Conservation (phyloP, 805 yeast genomes). For the Myxozyma monticola region DNA sequence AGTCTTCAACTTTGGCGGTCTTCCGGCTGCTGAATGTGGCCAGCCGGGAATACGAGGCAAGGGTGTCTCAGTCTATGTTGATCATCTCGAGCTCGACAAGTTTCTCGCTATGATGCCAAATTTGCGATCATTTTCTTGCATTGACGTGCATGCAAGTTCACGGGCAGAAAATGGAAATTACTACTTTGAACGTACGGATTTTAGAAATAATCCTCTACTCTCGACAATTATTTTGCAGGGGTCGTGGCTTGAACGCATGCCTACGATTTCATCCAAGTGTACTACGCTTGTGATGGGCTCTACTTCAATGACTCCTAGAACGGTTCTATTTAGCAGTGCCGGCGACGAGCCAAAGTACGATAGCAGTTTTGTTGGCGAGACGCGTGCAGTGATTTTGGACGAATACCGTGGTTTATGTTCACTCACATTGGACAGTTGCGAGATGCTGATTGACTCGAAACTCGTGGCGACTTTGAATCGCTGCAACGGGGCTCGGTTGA, state of each 20-base stretch:
- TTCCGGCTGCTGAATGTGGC: neutral
- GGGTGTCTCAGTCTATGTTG: neutral
- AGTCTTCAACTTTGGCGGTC: constrained; percentile 14
- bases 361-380: constrained; percentile 11
- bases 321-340: constrained; percentile 2
- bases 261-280: constrained; percentile 10
- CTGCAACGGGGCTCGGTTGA: constrained; percentile 6
- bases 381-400: constrained; percentile 1
- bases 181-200: constrained; percentile 16
- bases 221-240: constrained; percentile 2
- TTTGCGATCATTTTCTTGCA: constrained; percentile 2
- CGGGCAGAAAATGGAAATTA: constrained; percentile 3
- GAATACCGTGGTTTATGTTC: constrained; percentile 2
- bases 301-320: constrained; percentile 9
- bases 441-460: constrained; percentile 17
- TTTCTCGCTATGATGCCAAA: constrained; percentile 10
- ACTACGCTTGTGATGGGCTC: neutral
- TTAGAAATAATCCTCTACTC: constrained; percentile 1
- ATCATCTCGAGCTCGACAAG: constrained; percentile 9
- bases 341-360: constrained; percentile 16
- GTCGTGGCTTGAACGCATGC: constrained; percentile 18
- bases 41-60: constrained; percentile 1
- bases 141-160: constrained; percentile 15
- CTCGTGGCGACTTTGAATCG: constrained; percentile 7
- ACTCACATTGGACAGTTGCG: constrained; percentile 4